Base-by-base conservation (phyloP, 257 asterid genomes). In the Avicennia marina region DNA sequence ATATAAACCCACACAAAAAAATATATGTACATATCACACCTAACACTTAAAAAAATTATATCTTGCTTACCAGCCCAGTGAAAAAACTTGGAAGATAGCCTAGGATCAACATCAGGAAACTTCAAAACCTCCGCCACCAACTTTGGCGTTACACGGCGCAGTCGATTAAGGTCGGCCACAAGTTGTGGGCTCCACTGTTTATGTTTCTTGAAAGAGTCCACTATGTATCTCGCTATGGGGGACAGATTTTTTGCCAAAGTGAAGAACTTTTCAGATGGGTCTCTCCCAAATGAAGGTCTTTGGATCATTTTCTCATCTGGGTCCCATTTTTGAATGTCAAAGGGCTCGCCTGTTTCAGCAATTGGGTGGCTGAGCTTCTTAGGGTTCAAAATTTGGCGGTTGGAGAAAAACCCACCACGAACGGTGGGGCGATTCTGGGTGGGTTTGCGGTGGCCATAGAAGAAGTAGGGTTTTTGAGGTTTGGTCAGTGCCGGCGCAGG, bases 381-480 rank as follows among this genome's bases (percentile, higher is more conserved):
- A 1, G 74, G 86, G 50, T 52, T 78, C 24, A 73, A 2, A 17
- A 72, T 61, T 43, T 74, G 90, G 66, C 95, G 95, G 77, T 85
- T 88, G 71, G 95, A 69, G 78, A 91, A 88, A 18, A 80, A 69
- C 61, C 97, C 97, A 17, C 98, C 98, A 21, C 75, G 89, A 29
- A 91, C 97, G 50, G 95, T 77, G 56, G 97, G 97, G 46, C 95
- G 87, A 78, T 83, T 74, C 64, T 85, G 96, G 64, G 90, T 68
- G 56, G 95, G 90, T 33, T 78, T 83, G 12, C 95, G 95, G 83
- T 88, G 98, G 65, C 98, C 98, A 68, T 83, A 83, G 80, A 76
- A 91, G 74, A 91, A 83, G 81, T 88, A 88, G 9, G 95, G 87
- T 33, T 82, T 84, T 27, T 16, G 63, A 7, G 76, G 60, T 38